These are phyloP conservation scores for Zygosaccharomyces pseudobailii DNA, from an alignment of 1,139 yeast species.

Conservation along the genomic window DNA sequence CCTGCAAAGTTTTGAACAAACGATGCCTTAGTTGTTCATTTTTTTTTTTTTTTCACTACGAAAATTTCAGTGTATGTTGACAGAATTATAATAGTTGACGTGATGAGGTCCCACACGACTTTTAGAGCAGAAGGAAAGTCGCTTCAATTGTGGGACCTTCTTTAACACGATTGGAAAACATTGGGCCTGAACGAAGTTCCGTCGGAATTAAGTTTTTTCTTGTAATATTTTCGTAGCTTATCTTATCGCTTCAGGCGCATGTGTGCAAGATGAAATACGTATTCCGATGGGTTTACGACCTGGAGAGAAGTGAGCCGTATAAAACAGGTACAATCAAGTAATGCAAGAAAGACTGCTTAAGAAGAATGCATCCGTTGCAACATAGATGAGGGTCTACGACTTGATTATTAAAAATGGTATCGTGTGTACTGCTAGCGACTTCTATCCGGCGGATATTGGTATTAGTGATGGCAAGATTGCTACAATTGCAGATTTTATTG, in stretches of 20 bases:
- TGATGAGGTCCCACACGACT: not conserved
- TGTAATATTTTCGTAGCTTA: not conserved
- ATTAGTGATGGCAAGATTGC: constrained; percentile 38
- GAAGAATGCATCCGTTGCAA: not conserved
- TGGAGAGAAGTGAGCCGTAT: not conserved
- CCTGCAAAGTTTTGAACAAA: not conserved
- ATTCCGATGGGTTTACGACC: not conserved
- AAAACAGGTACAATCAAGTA: not conserved
- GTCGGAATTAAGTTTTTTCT: not conserved
- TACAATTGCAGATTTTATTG: constrained; percentile 34
- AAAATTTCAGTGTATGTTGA: not conserved
- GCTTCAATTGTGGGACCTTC: not conserved
- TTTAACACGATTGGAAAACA: not conserved
- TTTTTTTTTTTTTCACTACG: not conserved
- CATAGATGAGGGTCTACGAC: constrained; percentile 5
- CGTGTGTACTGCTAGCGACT: constrained; percentile 17
- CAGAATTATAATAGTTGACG: not conserved
- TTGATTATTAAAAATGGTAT: constrained; percentile 14
- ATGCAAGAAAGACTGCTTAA: not conserved
- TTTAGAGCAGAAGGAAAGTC: not conserved
- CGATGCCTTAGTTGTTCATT: not conserved
- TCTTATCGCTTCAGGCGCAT: constrained; percentile 1
- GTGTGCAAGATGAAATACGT: not conserved
- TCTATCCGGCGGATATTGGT: constrained; percentile 34
- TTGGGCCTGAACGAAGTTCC: not conserved